phyloP scores from a whole-genome alignment of 2,329 filamentous ascomycete species.

The Pyricularia pennisetigena region DNA sequence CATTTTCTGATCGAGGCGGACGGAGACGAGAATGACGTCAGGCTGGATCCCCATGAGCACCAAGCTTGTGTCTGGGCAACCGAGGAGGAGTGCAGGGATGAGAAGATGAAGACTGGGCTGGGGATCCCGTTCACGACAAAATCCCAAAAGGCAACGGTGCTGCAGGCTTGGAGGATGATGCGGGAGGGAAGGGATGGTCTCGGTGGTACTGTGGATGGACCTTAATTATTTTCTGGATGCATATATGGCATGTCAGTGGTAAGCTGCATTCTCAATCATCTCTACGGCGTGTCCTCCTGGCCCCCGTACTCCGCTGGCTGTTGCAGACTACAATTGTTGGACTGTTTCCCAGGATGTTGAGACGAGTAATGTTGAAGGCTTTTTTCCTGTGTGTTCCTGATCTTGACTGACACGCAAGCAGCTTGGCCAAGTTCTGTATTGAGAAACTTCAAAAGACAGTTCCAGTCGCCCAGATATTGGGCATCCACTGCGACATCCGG shows the following conservation, averaged over 20 bases:
- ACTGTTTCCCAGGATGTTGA: neutral
- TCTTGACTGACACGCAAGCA: neutral
- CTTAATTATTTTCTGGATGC: neutral
- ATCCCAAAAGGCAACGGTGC: slow-evolving; percentile 12
- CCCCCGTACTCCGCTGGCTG: neutral
- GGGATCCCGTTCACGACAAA: slow-evolving; percentile 14
- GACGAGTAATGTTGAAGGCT: neutral
- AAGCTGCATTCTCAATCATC: neutral
- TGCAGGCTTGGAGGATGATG: slow-evolving; percentile 13
- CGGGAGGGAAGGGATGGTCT: slow-evolving; percentile 3
- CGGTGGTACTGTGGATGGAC: neutral
- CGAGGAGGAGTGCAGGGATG: slow-evolving; percentile 19
- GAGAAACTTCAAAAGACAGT: neutral
- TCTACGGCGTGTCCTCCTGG: neutral
- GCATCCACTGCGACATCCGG: neutral
- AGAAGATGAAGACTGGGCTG: slow-evolving; percentile 7
- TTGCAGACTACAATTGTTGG: neutral
- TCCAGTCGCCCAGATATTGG: neutral
- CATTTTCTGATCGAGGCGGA: slow-evolving; percentile 17
- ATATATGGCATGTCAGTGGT: neutral
- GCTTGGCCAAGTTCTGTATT: neutral
- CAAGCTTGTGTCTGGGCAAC: slow-evolving; percentile 22
- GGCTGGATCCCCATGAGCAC: slow-evolving; percentile 23
- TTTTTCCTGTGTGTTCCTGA: neutral
- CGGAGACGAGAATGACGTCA: slow-evolving; percentile 10